Evolutionary conservation across 2,329 filamentous ascomycete genomes (phyloP), one percentile per base, ranked within the genome.

Genomic region (Dissoconium aciculare): DNA sequence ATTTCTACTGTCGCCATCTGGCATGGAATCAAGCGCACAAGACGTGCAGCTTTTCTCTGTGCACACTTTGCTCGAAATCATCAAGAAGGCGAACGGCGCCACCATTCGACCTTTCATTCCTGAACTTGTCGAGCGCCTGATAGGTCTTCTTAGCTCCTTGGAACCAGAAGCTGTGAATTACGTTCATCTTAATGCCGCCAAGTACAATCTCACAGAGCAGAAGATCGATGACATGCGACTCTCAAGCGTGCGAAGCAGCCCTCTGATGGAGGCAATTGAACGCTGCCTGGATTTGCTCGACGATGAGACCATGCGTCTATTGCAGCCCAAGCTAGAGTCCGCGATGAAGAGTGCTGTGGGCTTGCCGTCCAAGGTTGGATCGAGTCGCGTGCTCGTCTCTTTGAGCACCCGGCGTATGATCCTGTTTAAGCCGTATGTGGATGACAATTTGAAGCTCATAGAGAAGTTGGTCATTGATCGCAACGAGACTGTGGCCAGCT

Each of bases 151-250:
- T 12, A 94, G 83, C 51, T 83, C 82, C 0, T 66, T 95, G 30
- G 89, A 98, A 54, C 82, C 80, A 0, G 78, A 93, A 52, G 74
- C 74, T 14, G 73, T 95, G 47, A 94, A 94, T 46, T 95, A 92
- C 52, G 66, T 93, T 31, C 89, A 94, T 55, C 72, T 94, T 38
- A 83, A 91, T 45, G 82, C 83, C 0, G 76, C 72, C 26, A 77
- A 79, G 39, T 80, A 84, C 40, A 84, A 91, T 29, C 67, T 91
- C 15, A 91, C 79, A 1, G 76, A 83, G 27, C 83, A 92, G 42
- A 75, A 87, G 47, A 83, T 98, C 33, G 89, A 98, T 54, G 85
- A 83, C 50, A 69, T 84, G 54, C 70, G 89, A 33, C 73, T 89
- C 10, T 75, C 71, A 23, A 79, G 75, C 51, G 82, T 94, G 16